phyloP scores from a whole-genome alignment of 2,329 filamentous ascomycete species.

The Pseudogymnoascus sp. region DNA sequence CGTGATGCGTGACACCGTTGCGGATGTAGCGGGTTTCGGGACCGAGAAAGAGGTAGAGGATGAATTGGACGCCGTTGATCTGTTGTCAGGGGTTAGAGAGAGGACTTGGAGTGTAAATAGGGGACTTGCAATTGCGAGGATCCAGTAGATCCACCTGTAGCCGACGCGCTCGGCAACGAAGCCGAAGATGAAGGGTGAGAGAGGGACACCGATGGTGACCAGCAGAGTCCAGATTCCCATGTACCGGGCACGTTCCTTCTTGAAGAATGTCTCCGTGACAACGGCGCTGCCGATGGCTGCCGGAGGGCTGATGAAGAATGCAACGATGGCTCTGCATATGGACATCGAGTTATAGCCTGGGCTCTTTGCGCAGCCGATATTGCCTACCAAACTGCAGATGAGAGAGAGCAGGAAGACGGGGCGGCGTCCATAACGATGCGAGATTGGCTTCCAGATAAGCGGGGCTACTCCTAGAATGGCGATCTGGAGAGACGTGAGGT shows the following conservation, averaged over 20 bases:
- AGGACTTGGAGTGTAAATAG: background rate
- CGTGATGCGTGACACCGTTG: background rate
- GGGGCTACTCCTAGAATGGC: constrained; percentile 44
- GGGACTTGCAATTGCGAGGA: constrained; percentile 42
- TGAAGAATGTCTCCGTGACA: constrained; percentile 50
- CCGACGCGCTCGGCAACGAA: constrained; percentile 40
- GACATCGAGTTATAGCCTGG: constrained; percentile 40
- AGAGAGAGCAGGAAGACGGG: constrained; percentile 44
- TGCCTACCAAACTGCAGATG: constrained; percentile 38
- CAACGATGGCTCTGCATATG: constrained; percentile 39
- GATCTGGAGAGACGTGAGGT: constrained; percentile 46
- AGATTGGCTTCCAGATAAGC: constrained; percentile 46
- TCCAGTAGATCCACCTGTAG: constrained; percentile 50
- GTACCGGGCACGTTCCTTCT: constrained; percentile 42
- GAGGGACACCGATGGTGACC: constrained; percentile 18
- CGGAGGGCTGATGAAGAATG: constrained; percentile 48
- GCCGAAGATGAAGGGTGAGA: constrained; percentile 28
- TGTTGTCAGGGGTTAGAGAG: constrained; percentile 21
- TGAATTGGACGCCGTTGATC: constrained; percentile 49
- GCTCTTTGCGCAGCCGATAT: constrained; percentile 45
- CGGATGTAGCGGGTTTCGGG: constrained; percentile 49
- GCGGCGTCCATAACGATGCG: constrained; percentile 42
- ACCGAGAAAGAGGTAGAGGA: constrained; percentile 48
- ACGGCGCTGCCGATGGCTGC: constrained; percentile 47
- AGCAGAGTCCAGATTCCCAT: constrained; percentile 48